A percentile compares a stretch with the other conserved stretches of the same genome.
phyloP scores from a whole-genome alignment of 2,329 filamentous ascomycete species.

The Rhynchosporium secalis region DNA sequence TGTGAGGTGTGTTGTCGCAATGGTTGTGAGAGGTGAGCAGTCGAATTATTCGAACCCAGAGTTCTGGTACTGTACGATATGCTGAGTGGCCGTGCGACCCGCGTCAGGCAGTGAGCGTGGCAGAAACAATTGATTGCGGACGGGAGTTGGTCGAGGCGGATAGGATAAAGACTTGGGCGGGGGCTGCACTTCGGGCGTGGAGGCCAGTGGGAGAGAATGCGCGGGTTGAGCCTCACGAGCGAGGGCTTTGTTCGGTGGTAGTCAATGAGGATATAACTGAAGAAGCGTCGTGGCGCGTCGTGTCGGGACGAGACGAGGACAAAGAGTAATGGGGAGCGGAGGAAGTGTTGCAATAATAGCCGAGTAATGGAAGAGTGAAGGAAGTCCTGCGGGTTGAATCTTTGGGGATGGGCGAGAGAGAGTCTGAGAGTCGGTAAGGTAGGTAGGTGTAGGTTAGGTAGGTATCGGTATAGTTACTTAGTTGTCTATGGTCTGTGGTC shows the following conservation, averaged over 20 bases:
- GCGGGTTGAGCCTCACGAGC: not conserved
- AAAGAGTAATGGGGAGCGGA: not conserved
- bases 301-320: not conserved
- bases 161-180: constrained; percentile 1
- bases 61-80: constrained; percentile 22
- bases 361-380: not conserved
- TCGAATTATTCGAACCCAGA: constrained; percentile 23
- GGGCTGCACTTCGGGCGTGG: not conserved
- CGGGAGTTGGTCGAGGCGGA: not conserved
- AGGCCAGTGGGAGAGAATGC: not conserved
- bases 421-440: no score
- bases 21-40: constrained; percentile 30
- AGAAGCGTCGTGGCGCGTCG: constrained; percentile 17
- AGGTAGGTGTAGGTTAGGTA: no score
- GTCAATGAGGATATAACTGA: constrained; percentile 25
- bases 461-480: no score
- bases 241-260: not conserved
- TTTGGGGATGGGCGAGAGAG: not conserved
- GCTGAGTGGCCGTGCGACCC: constrained; percentile 30
- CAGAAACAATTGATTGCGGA: constrained; percentile 13
- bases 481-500: not conserved
- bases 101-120: constrained; percentile 14
- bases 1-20: constrained; percentile 8
- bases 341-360: not conserved
- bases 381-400: constrained; percentile 4